Percentiles rank a stretch among this genome's conserved stretches.
Evolutionary conservation across 2,329 filamentous ascomycete species (phyloP).

Genomic region (Setomelanomma holmii): DNA sequence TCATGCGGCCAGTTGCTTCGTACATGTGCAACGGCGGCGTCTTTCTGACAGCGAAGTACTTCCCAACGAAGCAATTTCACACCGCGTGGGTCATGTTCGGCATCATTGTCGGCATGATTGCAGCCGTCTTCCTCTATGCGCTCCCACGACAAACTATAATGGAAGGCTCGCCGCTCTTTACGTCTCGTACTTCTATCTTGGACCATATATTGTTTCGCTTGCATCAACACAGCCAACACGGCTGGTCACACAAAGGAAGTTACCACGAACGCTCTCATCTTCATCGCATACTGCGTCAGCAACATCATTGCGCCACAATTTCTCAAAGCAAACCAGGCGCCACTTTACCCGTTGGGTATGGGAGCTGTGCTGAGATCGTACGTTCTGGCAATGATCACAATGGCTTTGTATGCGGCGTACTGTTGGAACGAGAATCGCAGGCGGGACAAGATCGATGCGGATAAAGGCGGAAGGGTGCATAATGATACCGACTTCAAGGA

Average conservation of each 20-base stretch:
- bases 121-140: constrained; percentile 35
- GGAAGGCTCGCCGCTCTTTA: constrained; percentile 40
- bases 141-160: constrained; percentile 33
- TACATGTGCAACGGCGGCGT: constrained; percentile 51
- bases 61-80: constrained; percentile 22
- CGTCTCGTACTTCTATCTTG: constrained; percentile 32
- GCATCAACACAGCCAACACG: constrained; percentile 21
- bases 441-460: constrained; percentile 17
- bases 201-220: constrained; percentile 17
- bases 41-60: constrained; percentile 39
- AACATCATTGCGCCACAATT: constrained; percentile 53
- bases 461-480: constrained; percentile 16
- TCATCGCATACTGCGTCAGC: constrained; percentile 49
- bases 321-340: constrained; percentile 46
- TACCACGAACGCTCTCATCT: constrained; percentile 43
- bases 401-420: constrained; percentile 35
- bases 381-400: constrained; percentile 33
- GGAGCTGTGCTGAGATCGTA: constrained; percentile 23
- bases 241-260: constrained; percentile 50
- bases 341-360: constrained; percentile 44
- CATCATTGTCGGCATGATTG: constrained; percentile 34
- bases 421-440: constrained; percentile 43
- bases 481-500: constrained; percentile 45
- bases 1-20: constrained; percentile 42
- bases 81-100: constrained; percentile 38